Evolutionary conservation across 2,329 filamentous ascomycete genomes (phyloP).

Genomic region (Pseudogymnoascus sp.): DNA sequence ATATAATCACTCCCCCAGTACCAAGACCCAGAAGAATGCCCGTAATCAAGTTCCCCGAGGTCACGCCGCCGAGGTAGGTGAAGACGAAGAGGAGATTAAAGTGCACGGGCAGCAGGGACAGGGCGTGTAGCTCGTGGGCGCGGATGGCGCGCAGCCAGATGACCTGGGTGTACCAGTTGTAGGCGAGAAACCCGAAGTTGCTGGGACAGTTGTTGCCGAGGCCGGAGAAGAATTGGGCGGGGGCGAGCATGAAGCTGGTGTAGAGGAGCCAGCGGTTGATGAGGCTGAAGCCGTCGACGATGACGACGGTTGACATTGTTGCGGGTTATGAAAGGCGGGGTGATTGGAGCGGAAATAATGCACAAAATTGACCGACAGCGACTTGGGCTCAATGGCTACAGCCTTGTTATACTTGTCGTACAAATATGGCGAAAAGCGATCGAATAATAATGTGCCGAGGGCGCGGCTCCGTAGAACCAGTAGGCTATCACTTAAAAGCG

Average conservation of each 20-base stretch:
- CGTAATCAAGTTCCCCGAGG: neutral
- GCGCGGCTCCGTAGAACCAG: neutral
- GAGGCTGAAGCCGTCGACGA: slow-evolving; percentile 12
- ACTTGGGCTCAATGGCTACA: too few species aligned
- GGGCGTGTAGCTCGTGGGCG: slow-evolving; percentile 7
- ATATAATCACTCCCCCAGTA: slow-evolving; percentile 8
- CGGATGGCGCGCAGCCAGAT: slow-evolving; percentile 6
- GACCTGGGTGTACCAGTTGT: slow-evolving; percentile 14
- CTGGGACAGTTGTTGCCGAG: slow-evolving; percentile 12
- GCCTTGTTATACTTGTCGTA: neutral
- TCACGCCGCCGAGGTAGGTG: neutral
- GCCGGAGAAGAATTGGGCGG: slow-evolving; percentile 12
- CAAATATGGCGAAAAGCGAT: neutral
- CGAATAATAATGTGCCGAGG: neutral
- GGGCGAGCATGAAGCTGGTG: slow-evolving; percentile 11
- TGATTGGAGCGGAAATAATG: neutral
- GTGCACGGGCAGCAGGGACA: neutral
- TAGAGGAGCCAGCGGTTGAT: slow-evolving; percentile 13
- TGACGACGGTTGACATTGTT: neutral
- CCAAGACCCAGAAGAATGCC: slow-evolving; percentile 7
- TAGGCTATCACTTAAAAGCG: neutral
- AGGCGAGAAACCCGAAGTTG: slow-evolving; percentile 12
- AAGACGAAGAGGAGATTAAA: neutral
- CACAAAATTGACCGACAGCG: neutral
- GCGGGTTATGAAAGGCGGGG: neutral